These are phyloP conservation scores for Naegleria gruberi DNA, from an alignment of 208 protist genomes.

Conservation along the genomic window DNA sequence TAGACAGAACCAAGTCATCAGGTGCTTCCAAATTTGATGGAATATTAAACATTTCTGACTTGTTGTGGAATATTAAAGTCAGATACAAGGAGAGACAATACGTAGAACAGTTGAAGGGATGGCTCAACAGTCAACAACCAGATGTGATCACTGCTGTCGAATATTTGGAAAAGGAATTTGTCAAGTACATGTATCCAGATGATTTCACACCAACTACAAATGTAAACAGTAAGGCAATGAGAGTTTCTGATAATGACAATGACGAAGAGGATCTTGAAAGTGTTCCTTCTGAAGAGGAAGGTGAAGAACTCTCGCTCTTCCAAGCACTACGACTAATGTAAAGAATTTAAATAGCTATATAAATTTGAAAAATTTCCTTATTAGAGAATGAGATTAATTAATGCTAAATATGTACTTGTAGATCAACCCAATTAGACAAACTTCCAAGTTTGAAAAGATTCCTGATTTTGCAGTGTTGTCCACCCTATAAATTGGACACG, in stretches of 20 bases:
- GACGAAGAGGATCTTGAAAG: background rate
- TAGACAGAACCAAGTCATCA: background rate
- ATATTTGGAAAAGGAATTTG: background rate
- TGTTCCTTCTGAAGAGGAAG: background rate
- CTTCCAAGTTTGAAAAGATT: too few relatives aligned
- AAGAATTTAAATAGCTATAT: too few relatives aligned
- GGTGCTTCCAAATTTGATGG: background rate
- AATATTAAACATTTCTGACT: background rate
- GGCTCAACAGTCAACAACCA: background rate
- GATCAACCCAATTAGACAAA: too few relatives aligned
- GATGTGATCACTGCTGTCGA: background rate
- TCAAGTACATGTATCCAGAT: slow-evolving; percentile 1
- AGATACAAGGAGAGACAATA: background rate
- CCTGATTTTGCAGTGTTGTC: too few relatives aligned
- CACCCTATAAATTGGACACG: too few relatives aligned
- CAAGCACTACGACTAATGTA: background rate
- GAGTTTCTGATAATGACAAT: background rate
- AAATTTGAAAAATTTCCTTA: too few relatives aligned
- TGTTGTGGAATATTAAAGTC: background rate
- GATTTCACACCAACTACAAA: background rate
- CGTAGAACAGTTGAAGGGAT: background rate
- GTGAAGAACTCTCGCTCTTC: background rate
- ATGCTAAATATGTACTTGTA: too few relatives aligned
- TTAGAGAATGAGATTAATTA: too few relatives aligned
- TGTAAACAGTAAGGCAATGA: background rate